Evolutionary conservation across 2,329 filamentous ascomycete genomes (phyloP).

Genomic region (Exophiala spinifera): DNA sequence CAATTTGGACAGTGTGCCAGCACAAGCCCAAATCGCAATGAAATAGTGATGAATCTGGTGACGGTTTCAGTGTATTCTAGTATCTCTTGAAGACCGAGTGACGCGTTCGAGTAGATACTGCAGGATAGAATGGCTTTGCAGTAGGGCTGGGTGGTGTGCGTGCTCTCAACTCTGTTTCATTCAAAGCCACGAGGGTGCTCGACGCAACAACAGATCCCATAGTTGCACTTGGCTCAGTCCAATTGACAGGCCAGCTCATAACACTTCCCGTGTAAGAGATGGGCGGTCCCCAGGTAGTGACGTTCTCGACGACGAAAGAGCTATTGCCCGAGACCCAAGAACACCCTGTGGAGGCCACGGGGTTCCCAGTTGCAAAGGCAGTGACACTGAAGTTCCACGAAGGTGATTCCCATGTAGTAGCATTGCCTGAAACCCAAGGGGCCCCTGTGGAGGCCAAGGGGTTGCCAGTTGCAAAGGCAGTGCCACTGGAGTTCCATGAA

Average conservation of each 20-base stretch:
- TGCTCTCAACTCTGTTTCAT: constrained; percentile 1
- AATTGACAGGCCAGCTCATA: not conserved
- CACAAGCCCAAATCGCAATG: not conserved
- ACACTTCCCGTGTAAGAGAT: constrained; percentile 2
- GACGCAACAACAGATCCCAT: constrained; percentile 10
- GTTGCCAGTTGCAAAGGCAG: not conserved
- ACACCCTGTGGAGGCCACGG: not conserved
- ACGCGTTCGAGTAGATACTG: constrained; percentile 2
- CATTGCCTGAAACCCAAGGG: not conserved
- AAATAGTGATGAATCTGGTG: not conserved
- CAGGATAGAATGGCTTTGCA: constrained; percentile 14
- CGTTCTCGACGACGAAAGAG: not conserved
- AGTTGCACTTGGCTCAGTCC: constrained; percentile 3
- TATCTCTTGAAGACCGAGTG: constrained; percentile 19
- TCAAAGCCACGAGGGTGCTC: constrained; percentile 1
- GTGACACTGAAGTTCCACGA: too few relatives aligned
- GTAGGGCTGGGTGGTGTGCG: constrained; percentile 12
- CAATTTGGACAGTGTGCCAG: not conserved
- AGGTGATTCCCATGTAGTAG: constrained; percentile 16
- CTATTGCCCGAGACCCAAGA: not conserved
- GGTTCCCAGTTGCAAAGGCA: not conserved
- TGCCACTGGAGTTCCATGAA: constrained; percentile 9
- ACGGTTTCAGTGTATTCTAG: not conserved
- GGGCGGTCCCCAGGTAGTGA: constrained; percentile 14
- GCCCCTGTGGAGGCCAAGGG: not conserved